A percentile compares a stretch with the other conserved stretches of the same genome.
Evolutionary conservation across 2,329 filamentous ascomycete species (phyloP).

Genomic region (Colletotrichum sp.): DNA sequence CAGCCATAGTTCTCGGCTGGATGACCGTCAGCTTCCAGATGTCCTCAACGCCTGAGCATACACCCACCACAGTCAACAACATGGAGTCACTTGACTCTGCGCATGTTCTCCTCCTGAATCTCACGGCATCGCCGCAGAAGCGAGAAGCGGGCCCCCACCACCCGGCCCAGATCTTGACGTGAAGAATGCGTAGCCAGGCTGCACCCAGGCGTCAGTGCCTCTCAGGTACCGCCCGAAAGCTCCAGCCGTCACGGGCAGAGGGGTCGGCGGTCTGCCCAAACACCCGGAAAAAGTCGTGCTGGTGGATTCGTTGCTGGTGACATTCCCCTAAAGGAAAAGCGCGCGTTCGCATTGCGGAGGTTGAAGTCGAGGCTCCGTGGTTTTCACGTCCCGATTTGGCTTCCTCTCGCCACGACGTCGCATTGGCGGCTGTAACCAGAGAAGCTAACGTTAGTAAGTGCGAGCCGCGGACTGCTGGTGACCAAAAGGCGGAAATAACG

Average conservation of each 20-base stretch:
- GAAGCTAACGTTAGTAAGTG: neutral
- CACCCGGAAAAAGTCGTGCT: neutral
- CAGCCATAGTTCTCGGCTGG: neutral
- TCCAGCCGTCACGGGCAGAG: neutral
- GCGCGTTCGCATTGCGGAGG: conserved; percentile 5
- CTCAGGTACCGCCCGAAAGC: neutral
- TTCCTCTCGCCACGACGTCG: conserved; percentile 4
- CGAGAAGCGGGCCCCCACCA: neutral
- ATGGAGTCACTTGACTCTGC: conserved; percentile 14
- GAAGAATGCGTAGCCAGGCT: neutral
- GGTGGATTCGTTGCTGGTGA: neutral
- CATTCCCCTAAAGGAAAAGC: conserved; percentile 2
- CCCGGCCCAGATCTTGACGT: neutral
- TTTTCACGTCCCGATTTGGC: conserved; percentile 19
- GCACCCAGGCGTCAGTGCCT: neutral
- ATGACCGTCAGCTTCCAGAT: neutral
- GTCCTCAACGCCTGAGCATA: neutral
- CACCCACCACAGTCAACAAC: neutral
- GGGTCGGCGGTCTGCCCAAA: neutral
- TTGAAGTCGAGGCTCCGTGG: conserved; percentile 16
- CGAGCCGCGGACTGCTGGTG: neutral
- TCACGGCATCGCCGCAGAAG: conserved; percentile 1
- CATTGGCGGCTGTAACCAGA: neutral
- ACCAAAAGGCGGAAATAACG: neutral
- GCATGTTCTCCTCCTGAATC: neutral